Evolutionary conservation across 1,284 basidiomycete species (phyloP).

Genomic region (Moesziomyces sp.): DNA sequence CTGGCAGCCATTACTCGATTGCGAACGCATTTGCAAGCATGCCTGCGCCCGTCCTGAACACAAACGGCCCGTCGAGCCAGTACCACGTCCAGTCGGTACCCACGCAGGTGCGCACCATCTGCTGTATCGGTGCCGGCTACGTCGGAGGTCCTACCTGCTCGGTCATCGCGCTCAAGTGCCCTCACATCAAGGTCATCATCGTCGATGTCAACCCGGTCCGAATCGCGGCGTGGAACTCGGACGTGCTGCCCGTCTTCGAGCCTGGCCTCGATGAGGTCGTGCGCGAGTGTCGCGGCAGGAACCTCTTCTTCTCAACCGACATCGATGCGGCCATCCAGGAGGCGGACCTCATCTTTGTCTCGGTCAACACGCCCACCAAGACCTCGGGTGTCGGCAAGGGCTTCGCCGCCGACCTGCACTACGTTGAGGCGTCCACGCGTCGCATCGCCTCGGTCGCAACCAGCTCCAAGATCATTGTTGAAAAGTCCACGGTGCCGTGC

Average conservation of each 20-base stretch:
- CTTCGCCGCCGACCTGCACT: slow-evolving; percentile 87
- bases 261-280: slow-evolving; percentile 96
- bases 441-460: slow-evolving; percentile 91
- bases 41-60: neutral
- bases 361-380: slow-evolving; percentile 97
- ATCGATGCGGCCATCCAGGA: slow-evolving; percentile 92
- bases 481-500: slow-evolving; percentile 99
- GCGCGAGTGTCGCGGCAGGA: slow-evolving; percentile 84
- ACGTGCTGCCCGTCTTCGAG: slow-evolving; percentile 88
- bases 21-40: neutral
- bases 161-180: slow-evolving; percentile 93
- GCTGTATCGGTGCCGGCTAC: slow-evolving; percentile 87
- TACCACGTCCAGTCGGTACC: slow-evolving; percentile 33
- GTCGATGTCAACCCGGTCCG: slow-evolving; percentile 95
- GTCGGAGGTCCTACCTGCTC: slow-evolving; percentile 85
- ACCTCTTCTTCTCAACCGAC: slow-evolving; percentile 96
- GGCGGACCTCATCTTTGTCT: slow-evolving; percentile 81
- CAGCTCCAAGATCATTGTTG: slow-evolving; percentile 96
- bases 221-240: slow-evolving; percentile 93
- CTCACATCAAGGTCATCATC: slow-evolving; percentile 93
- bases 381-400: slow-evolving; percentile 96
- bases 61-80: slow-evolving; percentile 34
- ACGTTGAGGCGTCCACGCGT: slow-evolving; percentile 86
- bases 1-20: neutral
- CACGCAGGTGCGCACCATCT: slow-evolving; percentile 61